A percentile compares a stretch with the other conserved stretches of the same genome.
phyloP scores from a whole-genome alignment of 2,329 filamentous ascomycete genomes.

The Neofusicoccum laricinum region DNA sequence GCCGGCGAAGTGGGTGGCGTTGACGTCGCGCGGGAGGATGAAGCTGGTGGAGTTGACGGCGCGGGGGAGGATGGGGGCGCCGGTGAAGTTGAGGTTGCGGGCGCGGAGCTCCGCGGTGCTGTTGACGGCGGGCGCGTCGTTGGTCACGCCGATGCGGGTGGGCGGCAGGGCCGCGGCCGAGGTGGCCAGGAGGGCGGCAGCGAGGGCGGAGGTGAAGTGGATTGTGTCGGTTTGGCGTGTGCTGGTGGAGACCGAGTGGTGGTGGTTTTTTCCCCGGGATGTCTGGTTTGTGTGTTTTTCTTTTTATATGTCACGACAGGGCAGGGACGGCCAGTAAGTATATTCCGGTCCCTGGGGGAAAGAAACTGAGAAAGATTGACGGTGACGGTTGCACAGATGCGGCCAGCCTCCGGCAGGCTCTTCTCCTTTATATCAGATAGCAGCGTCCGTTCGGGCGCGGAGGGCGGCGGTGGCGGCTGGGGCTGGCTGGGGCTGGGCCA shows the following conservation, averaged over 20 bases:
- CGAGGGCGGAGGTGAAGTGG: constrained; percentile 1
- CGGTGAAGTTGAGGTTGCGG: constrained; percentile 4
- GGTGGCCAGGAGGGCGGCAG: background rate
- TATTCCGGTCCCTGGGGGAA: background rate
- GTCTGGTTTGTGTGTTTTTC: background rate
- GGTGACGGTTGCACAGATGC: background rate
- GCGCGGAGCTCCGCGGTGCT: background rate
- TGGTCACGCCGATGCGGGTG: background rate
- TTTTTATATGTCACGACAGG: background rate
- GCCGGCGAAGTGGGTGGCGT: background rate
- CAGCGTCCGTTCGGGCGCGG: background rate
- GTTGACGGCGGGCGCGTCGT: background rate
- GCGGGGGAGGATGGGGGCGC: background rate
- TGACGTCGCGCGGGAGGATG: background rate
- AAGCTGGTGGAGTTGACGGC: background rate
- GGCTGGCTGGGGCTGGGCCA: constrained; percentile 8
- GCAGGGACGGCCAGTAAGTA: background rate
- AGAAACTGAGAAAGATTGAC: constrained; percentile 5
- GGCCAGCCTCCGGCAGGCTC: background rate
- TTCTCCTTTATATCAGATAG: constrained; percentile 6
- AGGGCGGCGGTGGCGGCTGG: constrained; percentile 6
- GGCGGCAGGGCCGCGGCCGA: constrained; percentile 2
- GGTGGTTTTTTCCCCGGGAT: background rate
- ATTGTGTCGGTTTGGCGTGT: background rate
- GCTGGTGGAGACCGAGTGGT: background rate